Percentiles rank a stretch among this genome's conserved stretches.
These are phyloP conservation scores for Saprolegnia parasitica DNA, from an alignment of 352 stramenopile genomes.

Conservation along the genomic window DNA sequence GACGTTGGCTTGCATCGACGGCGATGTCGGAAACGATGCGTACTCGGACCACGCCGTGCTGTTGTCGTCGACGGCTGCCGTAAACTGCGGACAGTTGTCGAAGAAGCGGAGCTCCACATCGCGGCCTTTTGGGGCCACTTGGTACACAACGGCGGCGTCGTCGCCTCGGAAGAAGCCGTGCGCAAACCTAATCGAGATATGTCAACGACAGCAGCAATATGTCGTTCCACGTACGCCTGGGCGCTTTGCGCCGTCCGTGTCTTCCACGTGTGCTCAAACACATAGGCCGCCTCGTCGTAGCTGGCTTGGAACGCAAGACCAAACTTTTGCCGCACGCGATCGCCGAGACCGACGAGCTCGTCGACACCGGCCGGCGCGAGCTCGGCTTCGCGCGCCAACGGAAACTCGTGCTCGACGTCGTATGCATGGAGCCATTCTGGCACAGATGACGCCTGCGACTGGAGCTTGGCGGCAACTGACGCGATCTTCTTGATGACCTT, in stretches of 20 bases:
- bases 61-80: conserved; percentile 54
- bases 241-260: conserved; percentile 71
- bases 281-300: conserved; percentile 41
- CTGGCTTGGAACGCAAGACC: conserved; percentile 20
- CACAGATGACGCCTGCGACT: conserved; percentile 34
- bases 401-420: conserved; percentile 32
- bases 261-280: conserved; percentile 81
- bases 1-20: conserved; percentile 53
- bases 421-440: conserved; percentile 53
- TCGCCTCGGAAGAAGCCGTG: conserved; percentile 64
- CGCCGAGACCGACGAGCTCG: conserved; percentile 58
- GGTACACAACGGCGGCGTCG: conserved; percentile 50
- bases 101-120: conserved; percentile 76
- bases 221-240: conserved; percentile 33
- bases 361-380: conserved; percentile 51
- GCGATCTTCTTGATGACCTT: conserved; percentile 69
- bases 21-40: conserved; percentile 43
- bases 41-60: conserved; percentile 54
- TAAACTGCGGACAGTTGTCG: conserved; percentile 72
- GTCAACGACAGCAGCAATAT: not conserved
- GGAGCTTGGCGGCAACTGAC: conserved; percentile 40
- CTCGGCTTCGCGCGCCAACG: conserved; percentile 34
- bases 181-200: conserved; percentile 37
- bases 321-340: conserved; percentile 38
- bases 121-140: conserved; percentile 41